Base-by-base conservation (phyloP, 345 rosid species). In the Syzygium grande region DNA sequence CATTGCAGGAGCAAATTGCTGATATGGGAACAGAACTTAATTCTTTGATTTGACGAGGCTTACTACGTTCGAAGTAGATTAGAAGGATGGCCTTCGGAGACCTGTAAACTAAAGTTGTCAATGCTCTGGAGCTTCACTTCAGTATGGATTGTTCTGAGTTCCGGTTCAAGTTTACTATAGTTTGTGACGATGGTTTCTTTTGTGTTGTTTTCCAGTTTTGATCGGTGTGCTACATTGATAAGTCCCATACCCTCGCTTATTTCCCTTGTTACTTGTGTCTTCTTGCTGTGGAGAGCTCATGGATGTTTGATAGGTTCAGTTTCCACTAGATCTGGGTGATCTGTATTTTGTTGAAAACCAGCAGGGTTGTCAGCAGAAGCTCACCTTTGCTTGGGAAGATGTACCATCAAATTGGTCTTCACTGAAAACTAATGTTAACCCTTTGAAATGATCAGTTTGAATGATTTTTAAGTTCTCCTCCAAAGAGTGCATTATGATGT, bases 1-100 rank as follows among this genome's bases (percentile, higher is more conserved):
- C 54, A 79, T 38, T 80, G 88, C 97, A 96, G 98, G 97, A 96
- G 90, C 94, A 97, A 97, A 91, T 96, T 94, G 90, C 93, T 97
- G 94, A 97, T 94, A 88, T 93, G 94, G 92, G 88, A 88, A 65
- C 88, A 84, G 84, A 85, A 16, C 84, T 85, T 55, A 49, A 38
- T 79, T 34, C 34, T 87, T 90, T 90, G 78, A 85, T 51, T 84
- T 84, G 63, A 34, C 23, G 6, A 51, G 53, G 85, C 61, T 51
- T 38, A 29, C 84, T 52, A 77, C 86, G 41, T 89, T 65, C 49
- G 86, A 85, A 88, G 88, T 61, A 89, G 87, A 87, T 90, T 90
- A 87, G 85, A 59, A 77, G 52, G 80, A 85, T 78, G 87, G 86
- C 86, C 86, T 78, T 63, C 56, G 84, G 56, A 30, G 84, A 87